Evolutionary conservation across 2,329 filamentous ascomycete genomes (phyloP), one percentile per base, ranked within the genome.

Genomic region (Calonectria hawksworthii): DNA sequence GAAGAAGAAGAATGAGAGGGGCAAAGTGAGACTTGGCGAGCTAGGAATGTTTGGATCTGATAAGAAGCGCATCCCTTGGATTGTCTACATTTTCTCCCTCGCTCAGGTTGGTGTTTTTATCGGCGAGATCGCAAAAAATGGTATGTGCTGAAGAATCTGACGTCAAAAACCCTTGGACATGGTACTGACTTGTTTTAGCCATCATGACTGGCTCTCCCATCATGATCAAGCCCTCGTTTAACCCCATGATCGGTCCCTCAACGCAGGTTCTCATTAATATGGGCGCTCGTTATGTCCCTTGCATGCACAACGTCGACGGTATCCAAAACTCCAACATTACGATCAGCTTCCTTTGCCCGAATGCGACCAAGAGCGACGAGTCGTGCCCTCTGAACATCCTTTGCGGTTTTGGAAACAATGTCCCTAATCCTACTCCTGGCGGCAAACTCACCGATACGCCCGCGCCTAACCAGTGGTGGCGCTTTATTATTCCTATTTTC

Each of bases 221-320:
- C 82, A 91, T 93, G 87, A 96, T 93, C 68, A 91, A 96, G 71
- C 97, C 97, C 1, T 90, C 90, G 21, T 98, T 99, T 87, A 99
- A 99, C 86, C 94, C 95, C 73, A 98, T 99, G 95, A 98, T 99
- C 82, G 97, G 97, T 0, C 97, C 97, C 1, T 98, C 96, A 7
- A 91, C 93, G 1, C 95, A 95, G 79, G 92, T 99, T 30, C 92
- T 98, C 80, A 98, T 99, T 87, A 98, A 98, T 85, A 98, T 99
- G 95, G 97, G 97, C 73, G 95, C 96, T 51, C 93, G 97, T 75
- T 99, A 95, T 83, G 92, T 94, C 4, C 95, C 96, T 9, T 99
- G 97, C 85, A 99, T 99, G 97, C 96, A 96, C 87, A 95, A 94
- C 79, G 90, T 94, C 77, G 84, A 90, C 54, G 90, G 89, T 61